Percentiles rank a stretch among this genome's conserved stretches.
Conservation (phyloP, 768 basidiomycete species). For the Kondoa malvinella region DNA sequence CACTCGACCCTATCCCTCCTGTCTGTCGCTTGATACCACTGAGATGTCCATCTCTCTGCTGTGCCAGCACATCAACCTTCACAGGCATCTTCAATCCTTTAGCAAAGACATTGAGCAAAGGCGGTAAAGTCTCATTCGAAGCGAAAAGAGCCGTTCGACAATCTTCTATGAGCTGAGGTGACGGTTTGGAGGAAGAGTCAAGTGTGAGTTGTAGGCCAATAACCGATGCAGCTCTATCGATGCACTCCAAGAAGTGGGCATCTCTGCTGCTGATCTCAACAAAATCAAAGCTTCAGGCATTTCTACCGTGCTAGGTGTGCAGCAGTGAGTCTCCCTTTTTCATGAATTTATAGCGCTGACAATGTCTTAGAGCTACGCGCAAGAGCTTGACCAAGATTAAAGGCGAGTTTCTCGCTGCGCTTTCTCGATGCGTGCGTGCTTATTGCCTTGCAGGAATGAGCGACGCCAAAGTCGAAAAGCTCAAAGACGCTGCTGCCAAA, state of each 20-base stretch:
- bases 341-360: slow-evolving; percentile 44
- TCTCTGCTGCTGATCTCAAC: slow-evolving; percentile 50
- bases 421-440: background rate
- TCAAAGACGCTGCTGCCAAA: slow-evolving; percentile 67
- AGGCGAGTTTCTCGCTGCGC: slow-evolving; percentile 35
- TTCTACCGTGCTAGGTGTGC: slow-evolving; percentile 24
- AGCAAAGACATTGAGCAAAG: background rate
- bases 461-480: slow-evolving; percentile 93
- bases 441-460: slow-evolving; percentile 58
- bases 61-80: background rate
- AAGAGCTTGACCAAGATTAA: slow-evolving; percentile 86
- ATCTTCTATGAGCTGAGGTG: background rate
- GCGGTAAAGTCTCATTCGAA: background rate
- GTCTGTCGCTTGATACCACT: background rate
- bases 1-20: background rate
- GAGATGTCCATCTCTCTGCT: background rate
- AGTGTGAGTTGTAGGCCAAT: background rate
- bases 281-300: slow-evolving; percentile 58
- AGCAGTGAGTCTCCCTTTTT: slow-evolving; percentile 9
- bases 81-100: background rate
- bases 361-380: slow-evolving; percentile 78
- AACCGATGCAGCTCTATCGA: background rate
- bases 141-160: background rate
- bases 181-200: background rate
- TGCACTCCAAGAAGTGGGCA: slow-evolving; percentile 19